Evolutionary conservation across 208 protist species (phyloP).

Genomic region (Leishmania lainsoni): DNA sequence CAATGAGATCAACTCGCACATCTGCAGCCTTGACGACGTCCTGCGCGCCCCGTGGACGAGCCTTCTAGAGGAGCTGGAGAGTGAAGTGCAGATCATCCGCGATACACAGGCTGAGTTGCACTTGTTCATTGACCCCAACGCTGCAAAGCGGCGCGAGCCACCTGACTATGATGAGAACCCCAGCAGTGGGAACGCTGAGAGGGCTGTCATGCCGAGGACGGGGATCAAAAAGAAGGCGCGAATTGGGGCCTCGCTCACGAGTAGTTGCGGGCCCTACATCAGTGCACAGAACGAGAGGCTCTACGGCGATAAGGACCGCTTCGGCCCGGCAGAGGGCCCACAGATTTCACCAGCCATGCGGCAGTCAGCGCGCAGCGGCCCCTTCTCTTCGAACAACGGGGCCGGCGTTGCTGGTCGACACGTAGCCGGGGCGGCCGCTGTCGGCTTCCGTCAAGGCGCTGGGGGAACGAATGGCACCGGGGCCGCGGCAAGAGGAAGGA

Average conservation of each 20-base stretch:
- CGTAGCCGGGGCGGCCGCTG: not conserved
- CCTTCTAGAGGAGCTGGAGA: conserved; percentile 40
- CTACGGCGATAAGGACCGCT: conserved; percentile 85
- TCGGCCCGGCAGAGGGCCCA: conserved; percentile 61
- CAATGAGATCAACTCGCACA: conserved; percentile 40
- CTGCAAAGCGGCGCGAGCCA: conserved; percentile 12
- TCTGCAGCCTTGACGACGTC: conserved; percentile 30
- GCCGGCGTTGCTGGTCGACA: conserved; percentile 2
- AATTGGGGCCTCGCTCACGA: not conserved
- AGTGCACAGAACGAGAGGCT: conserved; percentile 50
- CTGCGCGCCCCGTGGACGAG: conserved; percentile 40
- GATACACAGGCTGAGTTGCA: conserved; percentile 45
- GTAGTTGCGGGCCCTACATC: conserved; percentile 10
- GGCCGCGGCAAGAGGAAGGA: not conserved
- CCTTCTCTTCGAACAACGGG: conserved; percentile 9
- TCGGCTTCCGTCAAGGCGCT: not conserved
- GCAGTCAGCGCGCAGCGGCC: conserved; percentile 11
- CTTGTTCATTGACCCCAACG: conserved; percentile 19
- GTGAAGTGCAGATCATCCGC: conserved; percentile 42
- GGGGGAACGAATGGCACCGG: not conserved
- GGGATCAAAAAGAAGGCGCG: conserved; percentile 20
- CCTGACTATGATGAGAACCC: conserved; percentile 12
- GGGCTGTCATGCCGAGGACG: not conserved
- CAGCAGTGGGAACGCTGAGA: conserved; percentile 15
- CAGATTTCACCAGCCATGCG: conserved; percentile 3